Evolutionary conservation across 805 yeast genomes (phyloP).

Genomic region (Barnettozyma californica): DNA sequence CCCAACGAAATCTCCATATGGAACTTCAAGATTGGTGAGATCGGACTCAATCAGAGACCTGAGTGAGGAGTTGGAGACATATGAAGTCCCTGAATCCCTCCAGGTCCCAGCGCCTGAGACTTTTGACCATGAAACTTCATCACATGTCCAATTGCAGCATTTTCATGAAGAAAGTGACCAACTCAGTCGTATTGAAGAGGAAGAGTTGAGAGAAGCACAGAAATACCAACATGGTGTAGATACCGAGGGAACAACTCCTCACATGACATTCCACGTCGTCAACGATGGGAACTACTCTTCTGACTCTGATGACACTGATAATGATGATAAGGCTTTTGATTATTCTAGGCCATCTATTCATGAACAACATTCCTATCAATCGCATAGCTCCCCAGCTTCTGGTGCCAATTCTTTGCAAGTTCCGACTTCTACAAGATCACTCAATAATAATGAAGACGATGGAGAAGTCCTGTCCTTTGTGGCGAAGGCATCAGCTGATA

Average conservation of each 20-base stretch:
- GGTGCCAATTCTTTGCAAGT: slow-evolving; percentile 15
- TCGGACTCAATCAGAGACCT: slow-evolving; percentile 3
- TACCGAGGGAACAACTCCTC: slow-evolving; percentile 2
- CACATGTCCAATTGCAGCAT: neutral
- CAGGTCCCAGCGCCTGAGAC: neutral
- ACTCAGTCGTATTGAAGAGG: neutral
- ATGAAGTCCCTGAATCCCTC: neutral
- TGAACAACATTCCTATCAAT: neutral
- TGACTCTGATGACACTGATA: slow-evolving; percentile 14
- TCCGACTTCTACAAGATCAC: neutral
- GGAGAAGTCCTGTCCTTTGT: slow-evolving; percentile 29
- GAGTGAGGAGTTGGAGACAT: neutral
- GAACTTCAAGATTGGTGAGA: neutral
- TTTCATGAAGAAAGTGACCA: neutral
- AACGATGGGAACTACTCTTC: slow-evolving; percentile 25
- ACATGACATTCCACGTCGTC: slow-evolving; percentile 24
- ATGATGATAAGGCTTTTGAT: neutral
- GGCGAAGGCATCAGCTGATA: slow-evolving; percentile 30
- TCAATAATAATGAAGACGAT: slow-evolving; percentile 6
- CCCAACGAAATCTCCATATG: neutral
- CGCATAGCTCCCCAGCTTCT: neutral
- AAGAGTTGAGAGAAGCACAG: neutral
- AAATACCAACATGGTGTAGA: slow-evolving; percentile 1
- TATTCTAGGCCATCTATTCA: neutral
- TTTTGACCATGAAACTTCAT: neutral